These are phyloP conservation scores for Yamadazyma epiphylla DNA, from an alignment of 1,139 yeast genomes.

Conservation along the genomic window DNA sequence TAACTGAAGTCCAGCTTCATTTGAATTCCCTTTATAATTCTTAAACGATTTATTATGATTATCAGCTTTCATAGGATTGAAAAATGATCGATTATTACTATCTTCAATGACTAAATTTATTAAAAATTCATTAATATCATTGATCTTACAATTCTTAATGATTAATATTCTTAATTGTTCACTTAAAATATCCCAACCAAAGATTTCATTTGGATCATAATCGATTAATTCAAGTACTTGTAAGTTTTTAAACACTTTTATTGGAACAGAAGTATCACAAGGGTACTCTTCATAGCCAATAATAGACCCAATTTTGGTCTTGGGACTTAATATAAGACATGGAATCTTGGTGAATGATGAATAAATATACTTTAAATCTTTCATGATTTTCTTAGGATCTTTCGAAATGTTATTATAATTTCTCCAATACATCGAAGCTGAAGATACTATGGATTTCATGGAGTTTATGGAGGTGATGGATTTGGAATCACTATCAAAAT, in stretches of 20 bases:
- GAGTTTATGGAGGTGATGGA: constrained; percentile 63
- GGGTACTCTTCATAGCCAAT: constrained; percentile 68
- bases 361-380: constrained; percentile 55
- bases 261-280: constrained; percentile 65
- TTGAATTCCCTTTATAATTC: constrained; percentile 16
- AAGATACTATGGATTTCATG: constrained; percentile 52
- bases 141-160: constrained; percentile 47
- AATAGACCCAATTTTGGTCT: constrained; percentile 52
- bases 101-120: constrained; percentile 54
- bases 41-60: constrained; percentile 21
- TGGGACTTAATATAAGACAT: constrained; percentile 57
- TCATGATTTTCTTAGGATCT: constrained; percentile 41
- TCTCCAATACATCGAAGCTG: constrained; percentile 45
- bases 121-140: constrained; percentile 48
- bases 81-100: constrained; percentile 44
- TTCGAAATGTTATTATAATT: constrained; percentile 27
- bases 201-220: constrained; percentile 60
- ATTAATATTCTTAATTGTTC: constrained; percentile 55
- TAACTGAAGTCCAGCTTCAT: too few relatives aligned
- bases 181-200: constrained; percentile 60
- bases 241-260: constrained; percentile 55
- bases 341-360: constrained; percentile 68
- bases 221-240: constrained; percentile 59
- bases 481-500: constrained; percentile 53
- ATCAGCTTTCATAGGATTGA: constrained; percentile 19